Evolutionary conservation across 176 grass and related monocot species (phyloP), one percentile per base, ranked within the genome.

Genomic region (Chloris gayana): DNA sequence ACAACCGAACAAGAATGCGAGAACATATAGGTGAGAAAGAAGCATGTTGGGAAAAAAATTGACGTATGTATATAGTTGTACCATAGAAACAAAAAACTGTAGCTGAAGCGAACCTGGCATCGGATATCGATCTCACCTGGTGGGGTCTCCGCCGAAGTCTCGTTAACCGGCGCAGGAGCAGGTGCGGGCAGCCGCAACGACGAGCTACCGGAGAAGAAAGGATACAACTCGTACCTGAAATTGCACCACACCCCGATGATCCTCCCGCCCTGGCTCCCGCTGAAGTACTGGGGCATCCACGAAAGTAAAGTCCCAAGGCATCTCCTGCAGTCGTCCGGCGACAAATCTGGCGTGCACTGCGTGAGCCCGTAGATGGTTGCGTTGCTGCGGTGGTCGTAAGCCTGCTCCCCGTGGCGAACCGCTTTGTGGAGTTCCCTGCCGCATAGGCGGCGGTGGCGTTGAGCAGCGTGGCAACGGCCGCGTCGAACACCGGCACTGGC

Each of bases 341-440:
- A 77, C 53, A 94, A 10, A 54, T 90, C 85, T n/a, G 85, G 87
- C 2, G 67, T 88, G 85, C 91, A 94, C 78, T 94, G 88, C 45
- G 60, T 39, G 33, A 90, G 65, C 6, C 77, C 77, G 24, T 93
- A 90, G 54, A 87, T 79, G 63, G 39, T 85, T 21, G 79, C 75
- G 19, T 71, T 10, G 41, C 41, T 1, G 3, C 24, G 14, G 2
- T 9, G 9, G 21, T 73, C 67, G 73, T 85, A 84, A 0, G 21
- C 80, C 61, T 68, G 58, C 30, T 85, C 60, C 80, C 92, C 0
- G 86, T 91, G 14, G 32, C 92, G 79, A 95, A 87, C 26, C 14
- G 11, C 41, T 31, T 70, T 13, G 82, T 45, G 4, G 86, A 76
- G 73, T 76, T 76, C 27, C 7, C 42, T 4, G 64, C 84, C n/a